phyloP scores from a whole-genome alignment of 1,284 basidiomycete genomes.

The Thecaphora thlaspeos region DNA sequence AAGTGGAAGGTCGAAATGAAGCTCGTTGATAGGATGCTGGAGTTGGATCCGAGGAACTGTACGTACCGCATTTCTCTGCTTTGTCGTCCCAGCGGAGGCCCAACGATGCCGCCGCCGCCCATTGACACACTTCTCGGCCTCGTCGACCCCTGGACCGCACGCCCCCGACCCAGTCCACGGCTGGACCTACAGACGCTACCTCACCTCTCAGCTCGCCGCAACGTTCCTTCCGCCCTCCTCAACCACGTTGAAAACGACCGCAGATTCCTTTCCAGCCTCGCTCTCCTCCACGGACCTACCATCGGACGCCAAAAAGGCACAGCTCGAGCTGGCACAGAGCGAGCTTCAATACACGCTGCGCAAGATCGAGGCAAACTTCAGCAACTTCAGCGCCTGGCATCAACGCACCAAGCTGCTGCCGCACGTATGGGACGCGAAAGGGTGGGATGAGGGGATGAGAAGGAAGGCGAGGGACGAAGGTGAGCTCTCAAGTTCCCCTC shows the following conservation, averaged over 20 bases:
- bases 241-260: background rate
- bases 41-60: conserved; percentile 53
- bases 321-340: conserved; percentile 23
- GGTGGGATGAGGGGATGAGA: conserved; percentile 56
- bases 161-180: background rate
- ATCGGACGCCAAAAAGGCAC: background rate
- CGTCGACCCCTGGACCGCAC: too few relatives aligned
- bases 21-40: conserved; percentile 54
- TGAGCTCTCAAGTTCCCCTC: too few relatives aligned
- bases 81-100: too few relatives aligned
- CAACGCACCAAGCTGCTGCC: conserved; percentile 81
- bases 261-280: conserved; percentile 11
- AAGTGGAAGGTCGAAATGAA: conserved; percentile 49
- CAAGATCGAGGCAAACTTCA: conserved; percentile 93
- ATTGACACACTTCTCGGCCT: too few relatives aligned
- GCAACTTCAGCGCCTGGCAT: conserved; percentile 99
- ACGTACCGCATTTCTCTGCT: too few relatives aligned
- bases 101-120: too few relatives aligned
- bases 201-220: too few relatives aligned
- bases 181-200: background rate
- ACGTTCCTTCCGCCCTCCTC: too few relatives aligned
- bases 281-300: conserved; percentile 2
- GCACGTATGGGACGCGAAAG: conserved; percentile 65
- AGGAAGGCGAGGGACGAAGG: conserved; percentile 68
- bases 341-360: conserved; percentile 65